Evolutionary conservation across 2,329 filamentous ascomycete species (phyloP).

Genomic region (Sclerotinia glacialis): DNA sequence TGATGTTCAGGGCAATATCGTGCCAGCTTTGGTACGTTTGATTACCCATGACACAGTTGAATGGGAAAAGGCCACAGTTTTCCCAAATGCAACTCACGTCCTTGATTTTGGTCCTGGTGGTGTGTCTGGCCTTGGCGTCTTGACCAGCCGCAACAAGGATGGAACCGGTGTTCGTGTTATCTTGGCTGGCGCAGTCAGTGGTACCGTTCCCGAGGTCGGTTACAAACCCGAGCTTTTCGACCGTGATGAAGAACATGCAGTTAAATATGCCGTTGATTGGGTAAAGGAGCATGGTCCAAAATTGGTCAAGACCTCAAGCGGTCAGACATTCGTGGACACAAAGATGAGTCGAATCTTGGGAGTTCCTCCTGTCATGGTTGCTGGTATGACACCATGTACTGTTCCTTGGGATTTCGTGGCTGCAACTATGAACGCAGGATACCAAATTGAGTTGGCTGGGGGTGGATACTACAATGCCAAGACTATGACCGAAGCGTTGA

Average conservation of each 20-base stretch:
- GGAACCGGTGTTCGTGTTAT: conserved; percentile 96
- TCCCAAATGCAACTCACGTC: conserved; percentile 87
- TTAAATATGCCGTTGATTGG: conserved; percentile 96
- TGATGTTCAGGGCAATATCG: conserved; percentile 70
- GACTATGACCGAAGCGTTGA: conserved; percentile 77
- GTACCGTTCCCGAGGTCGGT: conserved; percentile 84
- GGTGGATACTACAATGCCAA: conserved; percentile 85
- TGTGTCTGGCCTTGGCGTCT: conserved; percentile 89
- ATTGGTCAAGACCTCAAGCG: conserved; percentile 82
- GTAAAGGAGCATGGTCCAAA: conserved; percentile 95
- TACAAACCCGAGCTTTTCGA: conserved; percentile 99
- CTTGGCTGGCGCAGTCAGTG: conserved; percentile 87
- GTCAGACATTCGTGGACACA: conserved; percentile 90
- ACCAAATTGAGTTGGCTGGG: conserved; percentile 85
- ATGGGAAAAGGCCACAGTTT: conserved; percentile 93
- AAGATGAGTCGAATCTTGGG: conserved; percentile 90
- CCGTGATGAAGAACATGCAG: conserved; percentile 88
- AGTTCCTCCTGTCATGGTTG: conserved; percentile 82
- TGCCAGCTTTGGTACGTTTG: conserved; percentile 82
- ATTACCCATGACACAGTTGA: conserved; percentile 93
- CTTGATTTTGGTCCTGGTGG: conserved; percentile 96
- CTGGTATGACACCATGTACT: conserved; percentile 90
- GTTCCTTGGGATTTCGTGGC: conserved; percentile 90
- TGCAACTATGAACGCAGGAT: conserved; percentile 91
- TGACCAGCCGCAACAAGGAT: conserved; percentile 99